These are phyloP conservation scores for Domatiomyces globalis DNA, from an alignment of 2,329 filamentous ascomycete species.

Conservation along the genomic window DNA sequence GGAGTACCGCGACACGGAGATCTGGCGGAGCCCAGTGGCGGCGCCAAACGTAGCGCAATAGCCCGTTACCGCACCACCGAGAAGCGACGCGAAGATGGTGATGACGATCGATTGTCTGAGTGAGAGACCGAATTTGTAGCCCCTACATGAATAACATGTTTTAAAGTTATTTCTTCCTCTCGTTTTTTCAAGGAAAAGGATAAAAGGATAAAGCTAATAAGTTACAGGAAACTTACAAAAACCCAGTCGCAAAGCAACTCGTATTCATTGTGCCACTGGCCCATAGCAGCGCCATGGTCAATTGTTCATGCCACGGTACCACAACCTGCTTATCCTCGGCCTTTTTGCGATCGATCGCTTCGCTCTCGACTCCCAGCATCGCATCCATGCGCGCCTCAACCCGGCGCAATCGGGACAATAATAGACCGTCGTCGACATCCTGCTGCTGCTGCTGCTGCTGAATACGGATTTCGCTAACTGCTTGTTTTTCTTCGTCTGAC, in stretches of 20 bases:
- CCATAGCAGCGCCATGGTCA: conserved; percentile 33
- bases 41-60: conserved; percentile 26
- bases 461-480: no score
- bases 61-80: conserved; percentile 15
- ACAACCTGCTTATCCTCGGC: conserved; percentile 31
- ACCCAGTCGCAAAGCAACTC: conserved; percentile 23
- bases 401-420: conserved; percentile 11
- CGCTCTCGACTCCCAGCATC: conserved; percentile 35
- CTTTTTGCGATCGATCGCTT: conserved; percentile 34
- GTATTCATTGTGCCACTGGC: conserved; percentile 32
- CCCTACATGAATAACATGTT: no score
- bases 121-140: conserved; percentile 19
- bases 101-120: conserved; percentile 17
- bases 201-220: no score
- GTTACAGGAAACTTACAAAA: conserved; percentile 7
- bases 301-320: conserved; percentile 24
- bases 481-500: no score
- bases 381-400: conserved; percentile 31
- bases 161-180: no score
- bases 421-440: conserved; percentile 9
- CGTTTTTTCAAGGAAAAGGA: no score
- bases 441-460: background rate
- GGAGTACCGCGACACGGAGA: conserved; percentile 19
- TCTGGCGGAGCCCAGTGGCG: conserved; percentile 22
- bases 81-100: conserved; percentile 17